Base-by-base conservation (phyloP, 257 asterid genomes). In the Perilla frutescens region DNA sequence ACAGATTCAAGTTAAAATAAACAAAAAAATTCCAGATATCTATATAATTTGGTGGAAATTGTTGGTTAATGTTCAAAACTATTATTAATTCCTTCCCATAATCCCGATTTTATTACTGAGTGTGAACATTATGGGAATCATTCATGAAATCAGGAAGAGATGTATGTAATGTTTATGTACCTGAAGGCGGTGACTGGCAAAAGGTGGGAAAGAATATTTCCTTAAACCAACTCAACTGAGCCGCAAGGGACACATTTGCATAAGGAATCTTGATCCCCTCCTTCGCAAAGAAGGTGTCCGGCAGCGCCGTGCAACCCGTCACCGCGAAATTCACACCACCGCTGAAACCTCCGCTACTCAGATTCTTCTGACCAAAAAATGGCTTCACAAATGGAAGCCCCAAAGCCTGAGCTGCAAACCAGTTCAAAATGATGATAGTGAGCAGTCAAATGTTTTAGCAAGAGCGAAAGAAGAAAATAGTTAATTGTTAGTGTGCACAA, bases 321-420 rank as follows among this genome's bases (percentile, higher is more conserved):
- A 86, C 89, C 39, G 89, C 87, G 5, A 76, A 84, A 59, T 84
- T 86, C 5, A 80, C 73, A 7, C 88, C 84, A 8, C 51, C 40
- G 8, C 62, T 3, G 10, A 62, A 57, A 2, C 26, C 26, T 20
- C 26, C 26, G 26, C 26, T 20, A 20, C 65, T 50, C 70, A 32
- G 10, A 29, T 44, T 62, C 39, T 4, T 31, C 15, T 13, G 78
- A 4, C 62, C 77, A 3, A 5, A 4, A 43, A 61, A 84, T 1
- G 91, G 83, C 5, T 41, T 65, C 9, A 81, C 73, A 3, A 78
- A 8, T 14, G 86, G 84, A 14, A 86, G 81, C 64, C 82, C 79
- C 7, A 67, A 51, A 34, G 55, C 5, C 39, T 82, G 14, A 62
- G 85, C 89, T 82, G 47, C 73, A 76, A 44, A 13, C 0, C 53